Evolutionary conservation across 768 basidiomycete genomes (phyloP).

Genomic region (Scleroderma citrinum): DNA sequence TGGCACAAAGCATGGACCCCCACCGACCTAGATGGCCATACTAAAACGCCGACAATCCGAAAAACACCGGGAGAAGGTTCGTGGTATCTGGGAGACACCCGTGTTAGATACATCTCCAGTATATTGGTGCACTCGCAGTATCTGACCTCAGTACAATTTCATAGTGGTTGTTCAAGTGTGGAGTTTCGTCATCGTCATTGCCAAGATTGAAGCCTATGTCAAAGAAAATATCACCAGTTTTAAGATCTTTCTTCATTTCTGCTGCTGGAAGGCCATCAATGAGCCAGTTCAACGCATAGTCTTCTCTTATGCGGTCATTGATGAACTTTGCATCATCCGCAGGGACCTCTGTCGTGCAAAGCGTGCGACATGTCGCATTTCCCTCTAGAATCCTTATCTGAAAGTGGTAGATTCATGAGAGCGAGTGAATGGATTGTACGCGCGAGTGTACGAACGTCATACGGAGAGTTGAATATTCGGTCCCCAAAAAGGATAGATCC

Average conservation of each 20-base stretch:
- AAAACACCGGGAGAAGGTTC: slow-evolving; percentile 58
- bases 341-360: slow-evolving; percentile 61
- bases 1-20: not conserved
- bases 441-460: slow-evolving; percentile 53
- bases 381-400: slow-evolving; percentile 81
- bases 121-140: not conserved
- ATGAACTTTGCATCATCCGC: slow-evolving; percentile 80
- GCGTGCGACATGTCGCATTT: slow-evolving; percentile 65
- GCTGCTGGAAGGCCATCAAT: slow-evolving; percentile 91
- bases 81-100: slow-evolving; percentile 61
- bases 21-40: slow-evolving; percentile 57
- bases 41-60: slow-evolving; percentile 88
- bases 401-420: slow-evolving; percentile 6
- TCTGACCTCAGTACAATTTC: slow-evolving; percentile 72
- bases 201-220: slow-evolving; percentile 96
- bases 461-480: slow-evolving; percentile 87
- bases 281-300: slow-evolving; percentile 93
- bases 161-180: slow-evolving; percentile 89
- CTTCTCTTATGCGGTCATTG: slow-evolving; percentile 85
- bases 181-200: slow-evolving; percentile 55
- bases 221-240: slow-evolving; percentile 81
- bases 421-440: not conserved
- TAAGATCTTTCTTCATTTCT: slow-evolving; percentile 80
- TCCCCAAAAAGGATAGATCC: slow-evolving; percentile 97
- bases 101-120: slow-evolving; percentile 5